These are phyloP conservation scores for Huntiella moniliformis DNA, from an alignment of 2,329 filamentous ascomycete genomes.

Conservation along the genomic window DNA sequence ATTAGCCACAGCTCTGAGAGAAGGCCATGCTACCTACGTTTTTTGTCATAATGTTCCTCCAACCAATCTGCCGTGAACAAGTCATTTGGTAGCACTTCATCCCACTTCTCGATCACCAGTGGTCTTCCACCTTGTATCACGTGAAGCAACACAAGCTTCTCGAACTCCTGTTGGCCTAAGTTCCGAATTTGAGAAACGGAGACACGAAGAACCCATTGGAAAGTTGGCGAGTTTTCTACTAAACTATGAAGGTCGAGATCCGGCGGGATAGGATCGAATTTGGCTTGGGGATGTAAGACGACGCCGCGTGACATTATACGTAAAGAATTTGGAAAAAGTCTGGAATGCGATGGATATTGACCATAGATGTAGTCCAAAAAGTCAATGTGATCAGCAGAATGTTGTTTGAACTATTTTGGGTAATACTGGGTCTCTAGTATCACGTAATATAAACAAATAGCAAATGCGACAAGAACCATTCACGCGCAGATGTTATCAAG, in stretches of 20 bases:
- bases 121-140: slow-evolving; percentile 75
- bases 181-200: slow-evolving; percentile 59
- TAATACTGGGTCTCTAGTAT: no score
- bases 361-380: no score
- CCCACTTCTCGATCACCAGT: slow-evolving; percentile 78
- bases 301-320: not conserved
- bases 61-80: slow-evolving; percentile 73
- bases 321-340: no score
- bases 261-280: slow-evolving; percentile 80
- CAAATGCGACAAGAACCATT: no score
- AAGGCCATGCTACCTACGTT: slow-evolving; percentile 35
- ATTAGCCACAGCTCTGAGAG: not conserved
- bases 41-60: slow-evolving; percentile 56
- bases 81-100: slow-evolving; percentile 51
- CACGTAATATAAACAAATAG: no score
- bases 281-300: slow-evolving; percentile 57
- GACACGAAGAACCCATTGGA: slow-evolving; percentile 70
- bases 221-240: slow-evolving; percentile 64
- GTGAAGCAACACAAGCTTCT: slow-evolving; percentile 66
- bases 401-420: no score
- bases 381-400: no score
- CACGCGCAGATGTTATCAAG: no score
- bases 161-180: slow-evolving; percentile 61
- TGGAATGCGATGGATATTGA: no score
- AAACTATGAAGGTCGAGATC: slow-evolving; percentile 60